Base-by-base conservation (phyloP, 2,329 filamentous ascomycete genomes). In the Xylaria sp. region DNA sequence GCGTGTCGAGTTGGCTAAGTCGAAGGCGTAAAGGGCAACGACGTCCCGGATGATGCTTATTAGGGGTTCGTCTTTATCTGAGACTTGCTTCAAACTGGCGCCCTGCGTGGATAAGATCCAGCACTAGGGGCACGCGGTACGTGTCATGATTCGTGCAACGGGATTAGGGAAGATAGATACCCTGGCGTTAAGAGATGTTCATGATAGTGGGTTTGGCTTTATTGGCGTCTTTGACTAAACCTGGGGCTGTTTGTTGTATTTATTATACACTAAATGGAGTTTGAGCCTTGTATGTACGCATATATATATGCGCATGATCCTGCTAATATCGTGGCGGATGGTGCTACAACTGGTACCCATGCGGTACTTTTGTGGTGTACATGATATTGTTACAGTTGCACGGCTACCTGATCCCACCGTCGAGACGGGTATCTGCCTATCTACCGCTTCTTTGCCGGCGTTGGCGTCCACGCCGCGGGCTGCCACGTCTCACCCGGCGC, bases 401-500 rank as follows among this genome's bases (percentile, higher is more conserved):
- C 42, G 42, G 2, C 17, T 11, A 21, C 47, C 19, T 27, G n/a
- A 24, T 50, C 47, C 47, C 57, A 47, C 4, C 39, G 8, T 56
- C 14, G 27, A 34, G 11, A 27, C 12, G 51, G 11, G n/a, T 3
- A n/a, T 4, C 21, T 4, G 27, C 24, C 27, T 53, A 12, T 68
- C 63, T 72, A 73, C 65, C 62, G 54, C 53, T 62, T 82, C 34
- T 77, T 76, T 9, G 73, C 57, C 24, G 76, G 65, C n/a, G 82
- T 78, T 3, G 88, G 88, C 4, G 78, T 81, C 90, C 90, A 93
- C 2, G 88, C 81, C 56, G 86, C 76, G 0, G 91, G 91, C 78
- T 92, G 88, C 89, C 89, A 92, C n/a, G 80, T 82, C 76, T 92
- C 89, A 62, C 89, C 84, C 0, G 89, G 87, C 0, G 83, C 84